Evolutionary conservation across 495 filamentous ascomycete species (phyloP).

Genomic region (Trichoderma virens): DNA sequence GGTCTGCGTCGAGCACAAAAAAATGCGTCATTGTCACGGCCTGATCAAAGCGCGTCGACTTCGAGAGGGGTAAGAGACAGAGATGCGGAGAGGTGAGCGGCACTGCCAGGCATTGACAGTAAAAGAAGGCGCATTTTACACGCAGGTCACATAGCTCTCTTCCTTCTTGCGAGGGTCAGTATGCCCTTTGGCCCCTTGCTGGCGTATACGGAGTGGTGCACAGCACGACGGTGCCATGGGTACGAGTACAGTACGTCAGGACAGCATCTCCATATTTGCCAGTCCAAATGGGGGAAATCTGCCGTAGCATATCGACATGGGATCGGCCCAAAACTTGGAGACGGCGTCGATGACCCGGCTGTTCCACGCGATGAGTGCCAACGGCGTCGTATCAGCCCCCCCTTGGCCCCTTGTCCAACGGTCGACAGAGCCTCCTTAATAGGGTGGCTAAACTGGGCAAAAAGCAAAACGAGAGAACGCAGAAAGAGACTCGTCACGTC

Average conservation of each 20-base stretch:
- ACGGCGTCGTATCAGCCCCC: slow-evolving; percentile 1
- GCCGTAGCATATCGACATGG: slow-evolving; percentile 2
- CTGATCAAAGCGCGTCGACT: not conserved
- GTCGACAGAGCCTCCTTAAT: slow-evolving; percentile 1
- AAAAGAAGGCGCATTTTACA: not conserved
- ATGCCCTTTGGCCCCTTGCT: not conserved
- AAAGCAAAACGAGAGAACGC: not conserved
- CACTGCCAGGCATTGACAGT: not conserved
- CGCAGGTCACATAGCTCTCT: not conserved
- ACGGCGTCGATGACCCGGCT: slow-evolving; percentile 4
- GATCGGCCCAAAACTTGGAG: not conserved
- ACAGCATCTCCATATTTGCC: not conserved
- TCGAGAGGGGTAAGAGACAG: not conserved
- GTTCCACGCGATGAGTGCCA: not conserved
- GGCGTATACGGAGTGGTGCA: not conserved
- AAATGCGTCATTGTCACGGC: not conserved
- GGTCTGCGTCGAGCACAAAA: not conserved
- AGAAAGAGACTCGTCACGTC: not conserved
- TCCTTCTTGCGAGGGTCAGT: not conserved
- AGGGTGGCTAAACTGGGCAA: not conserved
- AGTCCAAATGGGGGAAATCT: slow-evolving; percentile 2
- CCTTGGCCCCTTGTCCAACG: slow-evolving; percentile 2
- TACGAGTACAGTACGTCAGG: not conserved
- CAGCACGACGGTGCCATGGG: too few species aligned
- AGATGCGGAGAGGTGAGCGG: not conserved